Evolutionary conservation across 768 basidiomycete genomes (phyloP).

Genomic region (Tricholoma saponaceum): DNA sequence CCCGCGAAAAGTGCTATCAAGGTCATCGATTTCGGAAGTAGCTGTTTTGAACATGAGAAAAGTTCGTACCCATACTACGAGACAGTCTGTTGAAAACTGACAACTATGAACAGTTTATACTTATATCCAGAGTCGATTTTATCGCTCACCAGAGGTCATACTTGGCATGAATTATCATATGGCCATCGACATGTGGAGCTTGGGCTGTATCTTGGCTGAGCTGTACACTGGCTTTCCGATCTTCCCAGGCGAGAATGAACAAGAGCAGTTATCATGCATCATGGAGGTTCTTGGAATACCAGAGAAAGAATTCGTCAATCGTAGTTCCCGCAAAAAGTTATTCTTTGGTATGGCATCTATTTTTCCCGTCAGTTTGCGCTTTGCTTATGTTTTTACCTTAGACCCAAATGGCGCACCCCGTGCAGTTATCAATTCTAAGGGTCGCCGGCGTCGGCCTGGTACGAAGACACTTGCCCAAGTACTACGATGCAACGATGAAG

Average conservation of each 20-base stretch:
- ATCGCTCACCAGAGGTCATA: constrained; percentile 99
- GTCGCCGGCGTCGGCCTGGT: constrained; percentile 86
- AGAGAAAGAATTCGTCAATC: constrained; percentile 92
- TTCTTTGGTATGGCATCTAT: constrained; percentile 78
- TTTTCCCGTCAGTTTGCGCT: background rate
- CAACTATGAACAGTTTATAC: constrained; percentile 76
- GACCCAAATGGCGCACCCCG: constrained; percentile 93
- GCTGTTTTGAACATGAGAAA: constrained; percentile 98
- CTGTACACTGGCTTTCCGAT: constrained; percentile 97
- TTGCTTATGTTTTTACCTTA: constrained; percentile 27
- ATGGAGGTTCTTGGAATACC: constrained; percentile 98
- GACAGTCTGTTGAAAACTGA: background rate
- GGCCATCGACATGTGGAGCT: constrained; percentile 99
- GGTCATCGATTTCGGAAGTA: constrained; percentile 98
- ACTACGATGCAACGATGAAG: constrained; percentile 88
- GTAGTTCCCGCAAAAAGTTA: constrained; percentile 87
- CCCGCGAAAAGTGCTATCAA: constrained; percentile 96
- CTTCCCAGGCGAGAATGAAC: constrained; percentile 98
- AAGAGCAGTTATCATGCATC: constrained; percentile 96
- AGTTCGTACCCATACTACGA: constrained; percentile 48
- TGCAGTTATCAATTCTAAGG: constrained; percentile 94
- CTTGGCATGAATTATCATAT: constrained; percentile 99
- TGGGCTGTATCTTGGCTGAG: constrained; percentile 97
- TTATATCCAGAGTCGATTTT: constrained; percentile 99
- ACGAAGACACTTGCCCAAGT: constrained; percentile 88